These are phyloP conservation scores for Castanospermum australe DNA, from an alignment of 306 rosid species.

Conservation along the genomic window DNA sequence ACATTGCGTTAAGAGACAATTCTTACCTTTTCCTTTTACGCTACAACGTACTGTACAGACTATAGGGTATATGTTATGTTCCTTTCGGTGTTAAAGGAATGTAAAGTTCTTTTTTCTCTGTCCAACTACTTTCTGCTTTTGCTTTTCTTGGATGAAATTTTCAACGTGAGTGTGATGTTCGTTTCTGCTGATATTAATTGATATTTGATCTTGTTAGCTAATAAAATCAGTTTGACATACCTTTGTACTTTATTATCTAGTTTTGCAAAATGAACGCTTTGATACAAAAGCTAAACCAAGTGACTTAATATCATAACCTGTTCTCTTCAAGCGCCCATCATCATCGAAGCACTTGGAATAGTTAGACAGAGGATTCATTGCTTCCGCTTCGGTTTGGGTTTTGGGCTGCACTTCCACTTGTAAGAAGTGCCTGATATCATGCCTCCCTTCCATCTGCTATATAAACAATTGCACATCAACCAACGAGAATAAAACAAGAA, in stretches of 20 bases:
- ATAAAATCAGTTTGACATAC: too few relatives aligned
- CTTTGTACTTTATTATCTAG: too few relatives aligned
- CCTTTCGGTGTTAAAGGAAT: background rate
- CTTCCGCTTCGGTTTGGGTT: slow-evolving; percentile 34
- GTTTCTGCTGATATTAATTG: too few relatives aligned
- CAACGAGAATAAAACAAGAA: background rate
- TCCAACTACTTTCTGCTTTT: too few relatives aligned
- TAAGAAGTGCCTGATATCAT: slow-evolving; percentile 57
- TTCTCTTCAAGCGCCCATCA: slow-evolving; percentile 81
- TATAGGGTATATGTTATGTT: too few relatives aligned
- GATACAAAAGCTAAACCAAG: background rate
- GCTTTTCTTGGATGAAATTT: slow-evolving; percentile 19
- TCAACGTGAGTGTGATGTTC: too few relatives aligned
- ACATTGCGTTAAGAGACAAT: too few relatives aligned
- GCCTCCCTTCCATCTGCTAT: slow-evolving; percentile 63
- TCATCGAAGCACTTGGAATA: slow-evolving; percentile 71
- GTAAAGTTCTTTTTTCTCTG: background rate
- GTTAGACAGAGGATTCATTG: slow-evolving; percentile 45
- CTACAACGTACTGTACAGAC: too few relatives aligned
- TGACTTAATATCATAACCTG: slow-evolving; percentile 36
- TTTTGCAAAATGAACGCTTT: too few relatives aligned
- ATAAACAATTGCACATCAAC: background rate
- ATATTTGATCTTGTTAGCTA: too few relatives aligned
- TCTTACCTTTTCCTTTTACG: too few relatives aligned
- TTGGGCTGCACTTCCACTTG: slow-evolving; percentile 66